Evolutionary conservation across 306 rosid species (phyloP), one percentile per base, ranked within the genome.

Genomic region (Sicyos edulis): DNA sequence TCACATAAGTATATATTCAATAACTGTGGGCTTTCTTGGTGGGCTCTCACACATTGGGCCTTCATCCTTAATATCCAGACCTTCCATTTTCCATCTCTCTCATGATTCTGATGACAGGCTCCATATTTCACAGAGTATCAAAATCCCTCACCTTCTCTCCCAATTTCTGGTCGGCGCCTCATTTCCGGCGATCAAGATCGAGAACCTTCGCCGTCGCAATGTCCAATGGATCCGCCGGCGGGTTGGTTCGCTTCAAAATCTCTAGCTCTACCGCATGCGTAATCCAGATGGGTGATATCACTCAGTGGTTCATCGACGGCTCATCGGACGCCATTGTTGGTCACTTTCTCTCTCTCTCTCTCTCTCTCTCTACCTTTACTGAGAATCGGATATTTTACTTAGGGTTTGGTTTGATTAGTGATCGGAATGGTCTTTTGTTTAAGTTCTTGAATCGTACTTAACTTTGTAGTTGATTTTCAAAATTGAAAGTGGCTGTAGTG

Each of bases 281-380:
- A 72, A 87, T 92, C 75, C 93, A 90, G 80, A 84, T 66, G 80
- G 98, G 98, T 1, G 98, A 92, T 70, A 83, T 92, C 81, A 88
- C 98, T 19, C 73, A 85, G 75, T 92, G 98, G 98, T 90, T 80
- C 79, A 67, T 90, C 75, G 81, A 90, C 52, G 87, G 89, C 70
- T 78, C 86, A 65, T 80, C 96, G 32, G 96, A 90, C 72, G 98
- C 98, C 80, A 84, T 90, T 22, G 96, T 90, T 62, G 42, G 83
- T 77, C 20, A 70, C 70, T 51, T 49, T 40, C 45, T 37, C 8
- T 37, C 44, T 37, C 44, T 37, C 44, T 37, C 17, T 51, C 56
- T 40, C 45, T 37, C 8, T 37, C 44, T 37, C 44, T 37, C 44
- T 37, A 37, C 44, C 44, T 37, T 37, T 24, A n/a, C 60, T 11